phyloP scores from a whole-genome alignment of 192 early-diverging fungal genomes.

The Linnemannia zychae region DNA sequence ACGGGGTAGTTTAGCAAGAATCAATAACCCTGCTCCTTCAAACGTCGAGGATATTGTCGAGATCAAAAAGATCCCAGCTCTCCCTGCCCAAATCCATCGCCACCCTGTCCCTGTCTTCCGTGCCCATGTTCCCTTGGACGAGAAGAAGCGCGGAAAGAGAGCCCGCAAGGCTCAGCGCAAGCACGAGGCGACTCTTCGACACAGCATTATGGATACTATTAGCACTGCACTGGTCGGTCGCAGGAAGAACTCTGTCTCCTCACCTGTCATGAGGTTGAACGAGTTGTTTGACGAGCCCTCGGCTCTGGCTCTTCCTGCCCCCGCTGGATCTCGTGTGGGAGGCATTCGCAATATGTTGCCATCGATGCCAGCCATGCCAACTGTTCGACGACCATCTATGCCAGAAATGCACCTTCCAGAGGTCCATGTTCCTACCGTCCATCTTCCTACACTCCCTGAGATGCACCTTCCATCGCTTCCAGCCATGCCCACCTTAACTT shows the following conservation, averaged over 20 bases:
- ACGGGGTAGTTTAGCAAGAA: neutral
- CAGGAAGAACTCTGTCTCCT: constrained; percentile 26
- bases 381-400: neutral
- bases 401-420: neutral
- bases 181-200: neutral
- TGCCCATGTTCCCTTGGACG: neutral
- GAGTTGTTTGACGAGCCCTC: constrained; percentile 22
- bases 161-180: constrained; percentile 37
- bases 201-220: constrained; percentile 26
- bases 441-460: neutral
- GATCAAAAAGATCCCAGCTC: neutral
- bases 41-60: neutral
- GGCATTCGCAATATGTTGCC: neutral
- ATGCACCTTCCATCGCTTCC: neutral
- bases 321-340: neutral
- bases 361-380: neutral
- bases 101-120: neutral
- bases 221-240: constrained; percentile 31
- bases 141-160: constrained; percentile 25
- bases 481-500: neutral
- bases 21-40: neutral
- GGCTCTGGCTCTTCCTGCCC: neutral
- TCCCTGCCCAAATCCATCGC: neutral
- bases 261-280: constrained; percentile 32
- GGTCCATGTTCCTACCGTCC: constrained; percentile 1